Base-by-base conservation (phyloP, 2,329 filamentous ascomycete genomes). In the Fulvia fulva region DNA sequence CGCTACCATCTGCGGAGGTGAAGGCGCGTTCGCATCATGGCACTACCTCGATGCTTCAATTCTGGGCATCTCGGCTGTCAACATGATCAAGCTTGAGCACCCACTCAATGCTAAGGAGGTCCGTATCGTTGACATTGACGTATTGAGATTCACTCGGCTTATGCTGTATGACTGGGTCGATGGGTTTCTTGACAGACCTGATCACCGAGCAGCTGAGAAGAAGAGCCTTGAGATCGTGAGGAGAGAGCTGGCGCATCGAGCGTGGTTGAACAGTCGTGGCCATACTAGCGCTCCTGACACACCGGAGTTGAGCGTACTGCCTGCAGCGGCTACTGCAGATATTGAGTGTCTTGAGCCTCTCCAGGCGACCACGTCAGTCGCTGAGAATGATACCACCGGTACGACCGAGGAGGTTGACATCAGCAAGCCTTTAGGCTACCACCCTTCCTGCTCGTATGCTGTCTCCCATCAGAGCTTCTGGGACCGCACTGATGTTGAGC, bases 151-250 rank as follows among this genome's bases (percentile, higher is more conserved):
- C 14, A 22, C 49, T 14, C 23, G 55, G 41, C 14, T 57, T 1
- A 43, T 50, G 41, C 28, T 53, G 16, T 53, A 28, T 21, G 55
- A 53, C 47, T 53, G 49, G 28, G 53, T 49, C 14, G 53, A 41
- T 30, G 55, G 47, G 1, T 21, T 32, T 9, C 11, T 26, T 9
- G 28, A 47, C 7, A 21, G 41, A 21, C 19, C 25, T 21, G 47
- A 50, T 28, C n/a, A n/a, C n/a, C 47, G 47, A 14, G 8, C 23
- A 12, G 34, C 14, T 4, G 55, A 57, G 49, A 43, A 41, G 37
- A 50, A 45, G 49, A 57, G 47, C 34, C 25, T 57, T 11, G 23
- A 43, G 37, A 45, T 53, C n/a, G 47, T 57, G 25, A 52, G 49
- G 49, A 1, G 41, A n/a, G 55, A 57, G 49, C 51, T 57, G n/a